Evolutionary conservation across 129 eudicot genomes (phyloP), one percentile per base, ranked within the genome.

Genomic region (Lactuca saligna): DNA sequence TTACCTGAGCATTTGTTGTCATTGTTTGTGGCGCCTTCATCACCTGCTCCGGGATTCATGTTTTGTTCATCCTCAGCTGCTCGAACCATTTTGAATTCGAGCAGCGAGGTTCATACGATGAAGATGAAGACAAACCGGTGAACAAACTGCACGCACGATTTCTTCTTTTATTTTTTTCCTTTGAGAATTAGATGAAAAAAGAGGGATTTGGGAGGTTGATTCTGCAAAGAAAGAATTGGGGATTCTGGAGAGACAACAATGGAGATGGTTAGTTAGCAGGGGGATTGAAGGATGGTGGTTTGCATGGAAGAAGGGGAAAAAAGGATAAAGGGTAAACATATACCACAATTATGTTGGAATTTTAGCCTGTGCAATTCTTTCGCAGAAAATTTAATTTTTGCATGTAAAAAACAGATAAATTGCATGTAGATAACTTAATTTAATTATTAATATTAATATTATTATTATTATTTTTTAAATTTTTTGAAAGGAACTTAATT

Each of bases 31-130:
- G 80, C 61, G 69, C 48, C 29, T 59, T 75, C 80, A 31, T 68
- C 80, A 75, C 63, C 75, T 61, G 6, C 54, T 54, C 48, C 75
- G 39, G 57, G 15, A 44, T 62, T 41, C 33, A 13, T 38, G 17
- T 57, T 80, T 57, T 72, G 69, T 3, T 88, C 88, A 25, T 86
- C 84, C 82, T 86, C 86, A 0, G 79, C 62, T 32, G 92, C 86
- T 69, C 89, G 86, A 65, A 79, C 84, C 96, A 86, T 84, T 73
- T 68, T 69, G 70, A 61, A 76, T 75, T 79, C 78, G 75, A 86
- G 78, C 80, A 57, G 71, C 59, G 73, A 69, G 62, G 72, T 37
- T 60, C 46, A 66, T 29, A 62, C 6, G 63, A 71, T 35, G 68
- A 66, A 57, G 53, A 62, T 60, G 68, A 73, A 31, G 59, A 73